phyloP scores from a whole-genome alignment of 352 stramenopile species.

The Phytopythium helicoides region DNA sequence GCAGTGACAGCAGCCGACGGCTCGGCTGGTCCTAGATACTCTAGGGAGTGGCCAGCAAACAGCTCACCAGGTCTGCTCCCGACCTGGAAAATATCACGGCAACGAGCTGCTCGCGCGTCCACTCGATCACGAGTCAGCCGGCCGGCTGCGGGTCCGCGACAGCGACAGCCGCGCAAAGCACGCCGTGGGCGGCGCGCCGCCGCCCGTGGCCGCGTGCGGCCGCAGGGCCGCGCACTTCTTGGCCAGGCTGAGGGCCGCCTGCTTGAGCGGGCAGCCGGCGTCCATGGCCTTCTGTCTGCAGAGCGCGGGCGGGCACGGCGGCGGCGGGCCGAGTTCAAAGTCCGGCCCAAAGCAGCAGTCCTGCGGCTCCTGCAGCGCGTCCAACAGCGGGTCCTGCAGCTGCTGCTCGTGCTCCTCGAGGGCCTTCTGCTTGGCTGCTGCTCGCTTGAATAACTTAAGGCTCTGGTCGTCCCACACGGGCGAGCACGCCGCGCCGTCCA shows the following conservation, averaged over 20 bases:
- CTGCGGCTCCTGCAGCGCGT: not conserved
- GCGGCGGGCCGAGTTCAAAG: slow-evolving; percentile 33
- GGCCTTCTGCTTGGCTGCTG: no score
- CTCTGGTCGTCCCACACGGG: no score
- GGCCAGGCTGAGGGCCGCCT: slow-evolving; percentile 2
- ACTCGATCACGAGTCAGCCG: slow-evolving; percentile 1
- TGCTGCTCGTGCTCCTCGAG: no score
- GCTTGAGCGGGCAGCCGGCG: slow-evolving; percentile 9
- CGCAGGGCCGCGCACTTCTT: slow-evolving; percentile 1
- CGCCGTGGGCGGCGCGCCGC: not conserved
- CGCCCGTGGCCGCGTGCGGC: not conserved
- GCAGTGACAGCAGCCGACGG: no score
- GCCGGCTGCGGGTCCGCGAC: slow-evolving; percentile 3
- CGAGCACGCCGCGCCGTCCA: no score
- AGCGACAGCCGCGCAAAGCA: slow-evolving; percentile 7
- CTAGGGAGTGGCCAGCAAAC: no score
- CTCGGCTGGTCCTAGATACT: no score
- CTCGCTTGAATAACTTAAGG: no score
- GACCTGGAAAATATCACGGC: no score
- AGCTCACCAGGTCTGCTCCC: no score
- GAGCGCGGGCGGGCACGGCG: slow-evolving; percentile 22
- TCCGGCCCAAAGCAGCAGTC: slow-evolving; percentile 10
- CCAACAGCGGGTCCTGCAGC: no score
- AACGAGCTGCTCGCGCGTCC: no score
- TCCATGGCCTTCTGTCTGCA: slow-evolving; percentile 38